Evolutionary conservation across 306 rosid species (phyloP).

Genomic region (Prunus campanulata): DNA sequence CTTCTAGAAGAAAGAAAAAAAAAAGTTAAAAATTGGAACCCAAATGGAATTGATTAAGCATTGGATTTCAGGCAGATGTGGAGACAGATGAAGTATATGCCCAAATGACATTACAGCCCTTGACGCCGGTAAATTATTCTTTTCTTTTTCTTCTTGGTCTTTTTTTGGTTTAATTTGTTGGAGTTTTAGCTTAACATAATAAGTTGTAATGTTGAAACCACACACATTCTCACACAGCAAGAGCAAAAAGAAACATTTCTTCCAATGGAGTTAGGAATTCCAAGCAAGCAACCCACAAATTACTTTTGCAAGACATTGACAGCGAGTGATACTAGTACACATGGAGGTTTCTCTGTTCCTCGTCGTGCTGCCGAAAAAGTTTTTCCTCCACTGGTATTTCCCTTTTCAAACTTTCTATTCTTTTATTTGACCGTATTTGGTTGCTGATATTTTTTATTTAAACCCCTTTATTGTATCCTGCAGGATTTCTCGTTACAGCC

Average conservation of each 20-base stretch:
- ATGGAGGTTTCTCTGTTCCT: slow-evolving; percentile 93
- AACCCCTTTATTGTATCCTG: slow-evolving; percentile 11
- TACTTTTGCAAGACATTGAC: slow-evolving; percentile 91
- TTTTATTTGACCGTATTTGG: slow-evolving; percentile 18
- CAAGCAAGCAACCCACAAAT: slow-evolving; percentile 83
- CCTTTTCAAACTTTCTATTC: background rate
- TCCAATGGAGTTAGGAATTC: slow-evolving; percentile 81
- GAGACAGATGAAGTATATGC: slow-evolving; percentile 96
- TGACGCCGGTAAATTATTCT: slow-evolving; percentile 59
- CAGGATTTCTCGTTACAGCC: slow-evolving; percentile 85
- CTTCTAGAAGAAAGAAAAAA: background rate
- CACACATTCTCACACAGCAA: slow-evolving; percentile 38
- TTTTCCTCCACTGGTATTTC: slow-evolving; percentile 71
- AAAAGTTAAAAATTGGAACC: background rate
- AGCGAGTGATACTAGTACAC: slow-evolving; percentile 88
- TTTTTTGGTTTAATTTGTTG: background rate
- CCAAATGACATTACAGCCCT: slow-evolving; percentile 87
- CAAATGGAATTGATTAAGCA: slow-evolving; percentile 6
- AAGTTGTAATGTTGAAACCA: background rate
- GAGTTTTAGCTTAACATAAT: background rate
- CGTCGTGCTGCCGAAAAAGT: slow-evolving; percentile 96
- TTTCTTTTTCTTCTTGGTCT: slow-evolving; percentile 10
- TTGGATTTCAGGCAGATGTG: slow-evolving; percentile 79
- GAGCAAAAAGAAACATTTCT: slow-evolving; percentile 94
- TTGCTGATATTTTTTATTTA: slow-evolving; percentile 23